Evolutionary conservation across 2,329 filamentous ascomycete genomes (phyloP), one percentile per base, ranked within the genome.

Genomic region (Verticillium alfalfae): DNA sequence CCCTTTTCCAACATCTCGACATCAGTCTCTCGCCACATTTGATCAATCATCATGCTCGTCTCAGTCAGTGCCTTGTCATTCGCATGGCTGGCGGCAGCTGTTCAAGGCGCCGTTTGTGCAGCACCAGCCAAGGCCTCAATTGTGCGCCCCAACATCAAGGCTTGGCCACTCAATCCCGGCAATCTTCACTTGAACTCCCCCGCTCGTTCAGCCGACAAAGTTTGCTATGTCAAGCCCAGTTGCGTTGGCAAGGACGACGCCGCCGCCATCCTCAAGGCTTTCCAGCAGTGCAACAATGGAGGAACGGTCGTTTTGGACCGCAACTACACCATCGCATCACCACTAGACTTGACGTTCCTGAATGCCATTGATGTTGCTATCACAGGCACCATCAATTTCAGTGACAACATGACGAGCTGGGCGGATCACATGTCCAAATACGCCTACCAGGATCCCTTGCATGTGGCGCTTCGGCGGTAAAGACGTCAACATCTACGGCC

Each of bases 331-430:
- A 82, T 91, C 63, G 85, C 81, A 12, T 89, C 85, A 0, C 85
- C 87, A 0, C 70, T 91, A 34, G 84, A 91, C 67, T 72, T 90
- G 65, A 88, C 85, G 0, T 89, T 88, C 69, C 74, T 90, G 18
- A 78, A 85, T 56, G 77, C 84, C 66, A 79, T 91, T 31, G 88
- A 91, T 70, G 73, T 90, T 2, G 81, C 84, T 77, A 78, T 75
- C 60, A 71, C 70, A 0, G 86, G 85, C 31, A 80, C 80, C 22
- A 79, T 90, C 18, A 76, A 82, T 61, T 91, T 91, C 74, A 84
- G 82, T 59, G 81, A 87, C 59, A 85, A 91, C 68, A 87, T 86
- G 1, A 80, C 84, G 65, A 91, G 90, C 73, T 91, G 88, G 88
- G 80, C 87, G 65, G 80, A 79, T 7, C 81, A 90, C 68, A 78